phyloP scores from a whole-genome alignment of 2,329 filamentous ascomycete genomes.

The Fusarium nanum region DNA sequence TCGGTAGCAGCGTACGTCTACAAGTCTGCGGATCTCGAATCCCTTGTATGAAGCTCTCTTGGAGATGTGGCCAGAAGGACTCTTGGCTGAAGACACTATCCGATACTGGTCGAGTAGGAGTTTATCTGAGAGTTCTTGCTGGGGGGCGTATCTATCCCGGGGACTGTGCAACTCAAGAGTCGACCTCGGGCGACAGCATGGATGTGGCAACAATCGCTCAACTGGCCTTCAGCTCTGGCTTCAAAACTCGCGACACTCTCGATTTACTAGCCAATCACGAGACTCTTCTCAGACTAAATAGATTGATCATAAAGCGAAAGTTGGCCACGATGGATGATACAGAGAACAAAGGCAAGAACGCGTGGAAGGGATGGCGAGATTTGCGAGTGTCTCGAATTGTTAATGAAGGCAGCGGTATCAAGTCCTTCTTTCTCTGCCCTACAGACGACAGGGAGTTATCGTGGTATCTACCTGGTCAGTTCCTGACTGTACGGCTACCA shows the following conservation, averaged over 20 bases:
- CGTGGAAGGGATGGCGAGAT: slow-evolving; percentile 9
- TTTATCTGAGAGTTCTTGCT: slow-evolving; percentile 1
- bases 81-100: slow-evolving; percentile 9
- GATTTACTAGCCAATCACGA: slow-evolving; percentile 2
- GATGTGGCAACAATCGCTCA: slow-evolving; percentile 5
- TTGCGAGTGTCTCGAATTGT: not conserved
- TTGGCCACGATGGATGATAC: not conserved
- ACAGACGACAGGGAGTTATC: not conserved
- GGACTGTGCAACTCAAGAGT: slow-evolving; percentile 4
- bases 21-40: slow-evolving; percentile 16
- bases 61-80: slow-evolving; percentile 21
- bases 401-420: not conserved
- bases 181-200: not conserved
- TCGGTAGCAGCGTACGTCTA: slow-evolving; percentile 6
- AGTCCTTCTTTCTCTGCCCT: not conserved
- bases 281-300: not conserved
- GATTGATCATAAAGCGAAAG: not conserved
- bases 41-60: slow-evolving; percentile 18
- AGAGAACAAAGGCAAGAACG: not conserved
- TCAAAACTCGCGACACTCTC: slow-evolving; percentile 9
- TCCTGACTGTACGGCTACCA: slow-evolving; percentile 5
- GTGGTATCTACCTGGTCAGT: slow-evolving; percentile 12
- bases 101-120: not conserved
- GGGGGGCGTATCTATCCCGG: slow-evolving; percentile 1
- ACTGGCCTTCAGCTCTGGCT: not conserved